These are phyloP conservation scores for Scleroderma bovista DNA, from an alignment of 768 basidiomycete genomes.

Conservation along the genomic window DNA sequence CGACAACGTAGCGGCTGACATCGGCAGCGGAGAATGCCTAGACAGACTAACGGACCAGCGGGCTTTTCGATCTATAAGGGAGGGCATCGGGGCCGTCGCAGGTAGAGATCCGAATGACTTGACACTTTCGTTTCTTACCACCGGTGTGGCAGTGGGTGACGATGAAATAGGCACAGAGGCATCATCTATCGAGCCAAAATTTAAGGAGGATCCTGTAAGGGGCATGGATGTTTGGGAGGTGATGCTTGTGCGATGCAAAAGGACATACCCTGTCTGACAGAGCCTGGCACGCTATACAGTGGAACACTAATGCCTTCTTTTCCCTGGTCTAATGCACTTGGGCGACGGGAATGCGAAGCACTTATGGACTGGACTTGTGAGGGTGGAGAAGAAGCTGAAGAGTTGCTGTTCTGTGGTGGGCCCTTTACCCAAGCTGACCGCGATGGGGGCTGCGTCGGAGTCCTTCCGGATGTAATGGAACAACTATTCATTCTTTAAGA, in stretches of 20 bases:
- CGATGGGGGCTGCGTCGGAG: slow-evolving; percentile 64
- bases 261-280: slow-evolving; percentile 60
- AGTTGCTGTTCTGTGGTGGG: slow-evolving; percentile 57
- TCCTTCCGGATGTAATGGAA: slow-evolving; percentile 70
- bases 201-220: slow-evolving; percentile 57
- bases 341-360: slow-evolving; percentile 68
- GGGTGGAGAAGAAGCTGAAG: slow-evolving; percentile 54
- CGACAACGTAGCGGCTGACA: slow-evolving; percentile 12
- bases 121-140: slow-evolving; percentile 63
- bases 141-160: slow-evolving; percentile 66
- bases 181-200: slow-evolving; percentile 90
- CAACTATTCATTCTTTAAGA: slow-evolving; percentile 85
- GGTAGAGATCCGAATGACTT: slow-evolving; percentile 81
- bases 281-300: slow-evolving; percentile 53
- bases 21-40: slow-evolving; percentile 24
- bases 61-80: slow-evolving; percentile 61
- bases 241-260: background rate
- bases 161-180: slow-evolving; percentile 70
- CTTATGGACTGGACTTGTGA: slow-evolving; percentile 39
- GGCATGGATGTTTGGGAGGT: slow-evolving; percentile 3
- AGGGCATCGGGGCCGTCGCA: slow-evolving; percentile 30
- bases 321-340: slow-evolving; percentile 68
- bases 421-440: slow-evolving; percentile 91
- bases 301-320: slow-evolving; percentile 77
- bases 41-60: slow-evolving; percentile 36